phyloP scores from a whole-genome alignment of 352 stramenopile genomes.

The Pythium phragmiticola region DNA sequence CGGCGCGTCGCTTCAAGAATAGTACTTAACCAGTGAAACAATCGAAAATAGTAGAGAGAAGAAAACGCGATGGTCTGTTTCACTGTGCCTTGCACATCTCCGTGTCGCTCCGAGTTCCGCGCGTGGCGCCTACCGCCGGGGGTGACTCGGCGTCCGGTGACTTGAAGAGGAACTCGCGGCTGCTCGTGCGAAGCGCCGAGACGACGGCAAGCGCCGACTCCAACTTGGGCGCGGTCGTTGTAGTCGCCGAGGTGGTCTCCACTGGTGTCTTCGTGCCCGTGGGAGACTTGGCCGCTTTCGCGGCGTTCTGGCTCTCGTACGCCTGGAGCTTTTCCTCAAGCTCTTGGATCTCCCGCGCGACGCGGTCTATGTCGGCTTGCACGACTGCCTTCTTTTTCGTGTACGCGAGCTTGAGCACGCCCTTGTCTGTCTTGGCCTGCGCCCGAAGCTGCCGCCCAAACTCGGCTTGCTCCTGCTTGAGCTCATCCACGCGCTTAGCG shows the following conservation, averaged over 20 bases:
- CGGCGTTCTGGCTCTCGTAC: conserved; percentile 19
- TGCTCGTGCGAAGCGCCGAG: conserved; percentile 16
- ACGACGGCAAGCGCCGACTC: conserved; percentile 4
- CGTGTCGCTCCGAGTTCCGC: conserved; percentile 27
- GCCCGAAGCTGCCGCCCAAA: conserved; percentile 52
- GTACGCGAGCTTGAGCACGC: conserved; percentile 44
- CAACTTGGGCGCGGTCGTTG: neutral
- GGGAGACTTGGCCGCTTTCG: conserved; percentile 20
- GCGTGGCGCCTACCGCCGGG: neutral
- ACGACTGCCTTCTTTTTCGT: conserved; percentile 48
- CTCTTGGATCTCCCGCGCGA: conserved; percentile 32
- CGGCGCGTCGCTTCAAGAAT: conserved; percentile 5
- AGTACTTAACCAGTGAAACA: neutral
- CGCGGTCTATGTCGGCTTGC: conserved; percentile 27
- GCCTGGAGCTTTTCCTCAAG: conserved; percentile 35
- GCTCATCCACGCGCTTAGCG: conserved; percentile 33
- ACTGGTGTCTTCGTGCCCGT: neutral
- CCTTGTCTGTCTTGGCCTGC: conserved; percentile 52
- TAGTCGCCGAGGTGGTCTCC: neutral
- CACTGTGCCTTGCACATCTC: conserved; percentile 38
- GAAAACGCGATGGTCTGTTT: neutral
- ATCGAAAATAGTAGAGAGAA: neutral
- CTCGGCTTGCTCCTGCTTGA: conserved; percentile 44
- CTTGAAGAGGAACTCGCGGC: conserved; percentile 45
- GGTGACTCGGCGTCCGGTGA: conserved; percentile 18